phyloP scores from a whole-genome alignment of 179 eudicot genomes.

The Beta lomatogona region DNA sequence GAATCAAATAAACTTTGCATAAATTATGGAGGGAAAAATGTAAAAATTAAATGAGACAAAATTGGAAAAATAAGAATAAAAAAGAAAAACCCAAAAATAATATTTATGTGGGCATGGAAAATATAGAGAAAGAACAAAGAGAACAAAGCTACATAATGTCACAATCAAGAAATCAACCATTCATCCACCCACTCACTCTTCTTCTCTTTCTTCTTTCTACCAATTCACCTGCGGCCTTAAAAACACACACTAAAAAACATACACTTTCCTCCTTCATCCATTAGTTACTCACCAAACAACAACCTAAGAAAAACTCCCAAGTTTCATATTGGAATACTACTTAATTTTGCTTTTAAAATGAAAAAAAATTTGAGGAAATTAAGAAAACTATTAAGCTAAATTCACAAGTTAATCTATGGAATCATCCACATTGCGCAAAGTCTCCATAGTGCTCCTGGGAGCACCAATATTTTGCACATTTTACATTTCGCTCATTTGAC shows the following conservation, averaged over 20 bases:
- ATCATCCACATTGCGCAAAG: too few relatives aligned
- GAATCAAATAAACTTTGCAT: not conserved
- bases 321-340: not conserved
- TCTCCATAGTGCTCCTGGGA: too few relatives aligned
- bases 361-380: not conserved
- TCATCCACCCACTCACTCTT: conserved; percentile 8
- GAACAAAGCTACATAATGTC: conserved; percentile 26
- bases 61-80: not conserved
- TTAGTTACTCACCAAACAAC: not conserved
- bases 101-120: conserved; percentile 5
- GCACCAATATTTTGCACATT: too few relatives aligned
- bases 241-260: not conserved
- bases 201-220: conserved; percentile 27
- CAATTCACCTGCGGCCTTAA: conserved; percentile 5
- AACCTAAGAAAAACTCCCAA: not conserved
- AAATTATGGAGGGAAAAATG: not conserved
- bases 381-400: too few relatives aligned
- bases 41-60: not conserved
- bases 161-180: conserved; percentile 22
- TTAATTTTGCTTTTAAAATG: too few relatives aligned
- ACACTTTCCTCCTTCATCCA: not conserved
- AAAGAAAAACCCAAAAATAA: not conserved
- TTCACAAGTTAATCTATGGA: too few relatives aligned
- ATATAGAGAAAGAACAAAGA: conserved; percentile 28
- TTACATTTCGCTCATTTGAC: too few relatives aligned